Conservation (phyloP, 2,329 filamentous ascomycete genomes). For the Botrytis pseudocinerea region DNA sequence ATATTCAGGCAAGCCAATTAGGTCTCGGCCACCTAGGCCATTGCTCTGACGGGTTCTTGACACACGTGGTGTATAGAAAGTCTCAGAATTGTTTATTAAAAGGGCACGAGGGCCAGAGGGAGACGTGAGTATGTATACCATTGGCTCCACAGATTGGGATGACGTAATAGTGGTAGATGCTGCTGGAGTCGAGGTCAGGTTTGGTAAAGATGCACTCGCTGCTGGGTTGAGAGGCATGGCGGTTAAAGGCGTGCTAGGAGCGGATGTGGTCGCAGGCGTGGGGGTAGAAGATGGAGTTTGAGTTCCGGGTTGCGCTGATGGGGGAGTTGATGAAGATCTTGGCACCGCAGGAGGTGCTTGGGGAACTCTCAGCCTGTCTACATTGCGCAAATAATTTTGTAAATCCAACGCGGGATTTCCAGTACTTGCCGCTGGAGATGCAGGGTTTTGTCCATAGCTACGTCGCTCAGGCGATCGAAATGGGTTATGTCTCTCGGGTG, state of each 20-base stretch:
- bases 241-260: constrained; percentile 4
- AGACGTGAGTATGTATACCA: constrained; percentile 62
- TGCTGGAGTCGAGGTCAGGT: constrained; percentile 20
- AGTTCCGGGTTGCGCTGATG: constrained; percentile 17
- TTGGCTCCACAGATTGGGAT: constrained; percentile 42
- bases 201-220: constrained; percentile 20
- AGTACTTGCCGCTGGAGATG: neutral
- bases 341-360: constrained; percentile 28
- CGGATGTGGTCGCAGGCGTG: constrained; percentile 11
- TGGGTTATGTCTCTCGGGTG: constrained; percentile 26
- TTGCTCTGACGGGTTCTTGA: constrained; percentile 27
- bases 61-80: constrained; percentile 52
- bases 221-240: constrained; percentile 6
- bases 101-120: constrained; percentile 60
- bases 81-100: constrained; percentile 54
- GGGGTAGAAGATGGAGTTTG: constrained; percentile 23
- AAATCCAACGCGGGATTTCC: constrained; percentile 34
- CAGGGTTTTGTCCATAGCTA: constrained; percentile 25
- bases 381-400: constrained; percentile 34
- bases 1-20: constrained; percentile 33
- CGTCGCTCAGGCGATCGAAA: constrained; percentile 26
- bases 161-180: constrained; percentile 25
- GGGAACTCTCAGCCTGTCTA: constrained; percentile 31
- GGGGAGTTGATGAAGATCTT: constrained; percentile 28
- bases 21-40: constrained; percentile 6